Evolutionary conservation across 495 filamentous ascomycete genomes (phyloP).

Genomic region (Cetradonia linearis): DNA sequence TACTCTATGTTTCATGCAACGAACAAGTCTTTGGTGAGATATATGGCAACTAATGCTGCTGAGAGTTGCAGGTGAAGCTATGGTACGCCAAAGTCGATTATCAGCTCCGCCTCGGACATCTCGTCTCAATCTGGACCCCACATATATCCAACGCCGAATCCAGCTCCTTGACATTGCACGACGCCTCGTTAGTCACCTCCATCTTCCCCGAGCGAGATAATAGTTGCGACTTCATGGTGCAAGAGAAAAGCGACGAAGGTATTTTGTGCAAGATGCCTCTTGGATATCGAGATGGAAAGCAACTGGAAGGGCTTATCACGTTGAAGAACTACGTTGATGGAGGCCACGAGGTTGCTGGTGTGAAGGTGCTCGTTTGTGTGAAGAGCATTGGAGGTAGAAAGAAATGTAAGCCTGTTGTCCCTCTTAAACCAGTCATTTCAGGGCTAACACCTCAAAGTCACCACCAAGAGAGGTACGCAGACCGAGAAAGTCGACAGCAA

Average conservation of each 20-base stretch:
- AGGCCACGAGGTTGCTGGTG: slow-evolving; percentile 32
- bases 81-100: slow-evolving; percentile 28
- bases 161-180: background rate
- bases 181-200: slow-evolving; percentile 31
- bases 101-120: slow-evolving; percentile 22
- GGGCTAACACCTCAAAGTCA: slow-evolving; percentile 27
- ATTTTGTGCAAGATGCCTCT: slow-evolving; percentile 32
- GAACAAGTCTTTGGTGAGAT: background rate
- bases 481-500: slow-evolving; percentile 41
- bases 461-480: slow-evolving; percentile 35
- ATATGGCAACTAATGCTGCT: background rate
- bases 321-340: slow-evolving; percentile 37
- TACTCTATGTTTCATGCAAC: background rate
- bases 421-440: background rate
- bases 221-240: slow-evolving; percentile 33
- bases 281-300: slow-evolving; percentile 27
- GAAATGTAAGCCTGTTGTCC: slow-evolving; percentile 22
- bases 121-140: slow-evolving; percentile 25
- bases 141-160: slow-evolving; percentile 25
- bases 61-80: slow-evolving; percentile 23
- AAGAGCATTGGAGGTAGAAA: slow-evolving; percentile 38
- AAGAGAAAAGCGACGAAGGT: slow-evolving; percentile 33
- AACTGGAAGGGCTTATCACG: slow-evolving; percentile 35
- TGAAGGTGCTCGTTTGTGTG: slow-evolving; percentile 37
- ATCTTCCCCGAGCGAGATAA: slow-evolving; percentile 42